Evolutionary conservation across 2,329 filamentous ascomycete species (phyloP).

Genomic region (Epichloe brachyelytri): DNA sequence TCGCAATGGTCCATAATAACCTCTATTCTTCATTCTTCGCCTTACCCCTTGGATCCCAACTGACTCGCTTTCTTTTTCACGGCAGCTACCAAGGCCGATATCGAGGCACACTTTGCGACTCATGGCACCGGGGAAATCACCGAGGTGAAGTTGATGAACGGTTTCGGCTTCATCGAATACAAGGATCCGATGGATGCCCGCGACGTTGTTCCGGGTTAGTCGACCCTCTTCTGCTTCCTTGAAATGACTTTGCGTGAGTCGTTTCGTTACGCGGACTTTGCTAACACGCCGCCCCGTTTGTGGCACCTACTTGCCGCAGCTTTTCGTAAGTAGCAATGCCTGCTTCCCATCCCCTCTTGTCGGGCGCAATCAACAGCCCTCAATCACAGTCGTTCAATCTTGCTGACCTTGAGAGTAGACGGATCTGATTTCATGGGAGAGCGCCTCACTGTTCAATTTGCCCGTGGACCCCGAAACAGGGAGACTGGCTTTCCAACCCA

Average conservation of each 20-base stretch:
- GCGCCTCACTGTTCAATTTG: constrained; percentile 95
- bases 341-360: background rate
- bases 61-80: constrained; percentile 28
- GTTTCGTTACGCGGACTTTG: constrained; percentile 1
- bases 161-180: constrained; percentile 99
- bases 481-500: constrained; percentile 36
- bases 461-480: constrained; percentile 61
- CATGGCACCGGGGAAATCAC: constrained; percentile 96
- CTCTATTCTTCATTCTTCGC: constrained; percentile 8
- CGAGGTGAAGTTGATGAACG: constrained; percentile 99
- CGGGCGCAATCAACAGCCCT: background rate
- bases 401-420: constrained; percentile 41
- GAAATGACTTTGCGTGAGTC: background rate
- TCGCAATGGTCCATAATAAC: constrained; percentile 59
- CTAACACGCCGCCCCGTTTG: constrained; percentile 4
- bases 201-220: constrained; percentile 92
- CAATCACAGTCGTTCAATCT: background rate
- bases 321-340: constrained; percentile 41
- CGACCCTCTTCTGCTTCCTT: background rate
- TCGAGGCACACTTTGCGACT: constrained; percentile 88
- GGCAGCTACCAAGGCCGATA: constrained; percentile 88
- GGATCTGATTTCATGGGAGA: constrained; percentile 97
- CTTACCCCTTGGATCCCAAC: constrained; percentile 19
- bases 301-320: constrained; percentile 25
- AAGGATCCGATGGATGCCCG: constrained; percentile 96